Percentiles rank a stretch among this genome's conserved stretches.
phyloP scores from a whole-genome alignment of 768 basidiomycete genomes.

The Pleurotus djamor region DNA sequence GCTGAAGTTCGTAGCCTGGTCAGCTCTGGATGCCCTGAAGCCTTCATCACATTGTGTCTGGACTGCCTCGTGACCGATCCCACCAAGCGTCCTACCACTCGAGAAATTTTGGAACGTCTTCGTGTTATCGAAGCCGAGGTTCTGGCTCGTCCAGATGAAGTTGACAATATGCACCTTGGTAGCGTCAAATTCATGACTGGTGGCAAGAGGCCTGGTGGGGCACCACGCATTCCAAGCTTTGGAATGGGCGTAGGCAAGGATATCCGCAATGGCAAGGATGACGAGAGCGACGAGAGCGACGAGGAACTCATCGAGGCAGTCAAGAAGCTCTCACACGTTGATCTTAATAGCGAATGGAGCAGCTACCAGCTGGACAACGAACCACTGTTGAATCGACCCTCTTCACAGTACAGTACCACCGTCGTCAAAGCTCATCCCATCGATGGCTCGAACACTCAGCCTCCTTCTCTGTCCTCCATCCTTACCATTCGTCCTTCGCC shows the following conservation, averaged over 20 bases:
- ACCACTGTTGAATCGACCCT: slow-evolving; percentile 45
- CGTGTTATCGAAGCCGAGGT: slow-evolving; percentile 84
- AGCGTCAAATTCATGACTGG: slow-evolving; percentile 82
- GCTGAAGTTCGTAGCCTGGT: slow-evolving; percentile 70
- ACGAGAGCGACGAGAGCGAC: slow-evolving; percentile 58
- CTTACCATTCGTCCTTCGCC: slow-evolving; percentile 64
- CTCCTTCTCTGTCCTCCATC: slow-evolving; percentile 67
- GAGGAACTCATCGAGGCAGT: slow-evolving; percentile 68
- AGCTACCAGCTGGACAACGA: slow-evolving; percentile 39
- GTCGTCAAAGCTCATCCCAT: slow-evolving; percentile 53
- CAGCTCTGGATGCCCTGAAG: slow-evolving; percentile 73
- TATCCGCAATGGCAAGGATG: slow-evolving; percentile 44
- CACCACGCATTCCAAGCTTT: slow-evolving; percentile 86
- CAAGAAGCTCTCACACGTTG: slow-evolving; percentile 47
- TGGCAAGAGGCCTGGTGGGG: slow-evolving; percentile 52
- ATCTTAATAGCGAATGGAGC: slow-evolving; percentile 46
- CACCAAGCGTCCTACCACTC: slow-evolving; percentile 67
- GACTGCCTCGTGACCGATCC: slow-evolving; percentile 75
- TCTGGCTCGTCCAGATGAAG: slow-evolving; percentile 59
- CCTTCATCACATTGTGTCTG: slow-evolving; percentile 74
- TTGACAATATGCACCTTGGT: slow-evolving; percentile 75
- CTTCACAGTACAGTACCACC: slow-evolving; percentile 63
- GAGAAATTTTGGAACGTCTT: slow-evolving; percentile 76
- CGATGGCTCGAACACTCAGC: slow-evolving; percentile 31
- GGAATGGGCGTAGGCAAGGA: slow-evolving; percentile 68